Base-by-base conservation (phyloP, 768 basidiomycete genomes). In the Porphyrellus cyaneotinctus region DNA sequence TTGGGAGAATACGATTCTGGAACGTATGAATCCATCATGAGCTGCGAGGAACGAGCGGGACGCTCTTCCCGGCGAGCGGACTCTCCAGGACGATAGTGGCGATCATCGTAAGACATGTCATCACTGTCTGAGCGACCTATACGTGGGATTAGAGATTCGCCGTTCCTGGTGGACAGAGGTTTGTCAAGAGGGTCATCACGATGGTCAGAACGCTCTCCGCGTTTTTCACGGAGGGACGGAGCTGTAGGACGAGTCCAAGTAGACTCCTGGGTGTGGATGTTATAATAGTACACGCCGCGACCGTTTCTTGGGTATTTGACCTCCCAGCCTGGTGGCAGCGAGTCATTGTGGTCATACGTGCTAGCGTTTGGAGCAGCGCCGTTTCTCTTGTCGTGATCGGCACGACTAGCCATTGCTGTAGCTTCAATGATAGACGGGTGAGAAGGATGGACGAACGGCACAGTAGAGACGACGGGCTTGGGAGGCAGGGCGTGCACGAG, bases 401-500 rank as follows among this genome's bases (percentile, higher is more conserved):
- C 44, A 56, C 74, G 66, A 54, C 75, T 70, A n/a, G 74, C 75
- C 83, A 85, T 85, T 35, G 81, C 74, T 59, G 81, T 81, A 54
- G 81, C 82, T 59, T 79, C 77, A 61, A 81, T 79, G 61, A 81
- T 79, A 49, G 78, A 79, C 47, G 80, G 75, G 57, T 81, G 76
- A 65, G 82, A 78, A 43, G 79, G 76, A 57, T 81, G 74, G 45
- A 81, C 66, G 64, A 77, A 79, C 51, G 79, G 76, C 46, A 79
- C 75, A 56, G 60, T 75, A 41, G 76, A 71, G 41, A 77, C 71
- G 30, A 78, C 72, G 42, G 85, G 85, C 67, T 87, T 87, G 4
- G 85, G 80, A 18, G 85, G 85, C 17, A 87, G 73, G 26, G 83
- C 83, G 62, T 87, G 85, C n/a, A 77, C 81, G 42, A 85, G 64